These are phyloP conservation scores for Pezicula neosporulosa DNA, from an alignment of 2,329 filamentous ascomycete genomes.

Conservation along the genomic window DNA sequence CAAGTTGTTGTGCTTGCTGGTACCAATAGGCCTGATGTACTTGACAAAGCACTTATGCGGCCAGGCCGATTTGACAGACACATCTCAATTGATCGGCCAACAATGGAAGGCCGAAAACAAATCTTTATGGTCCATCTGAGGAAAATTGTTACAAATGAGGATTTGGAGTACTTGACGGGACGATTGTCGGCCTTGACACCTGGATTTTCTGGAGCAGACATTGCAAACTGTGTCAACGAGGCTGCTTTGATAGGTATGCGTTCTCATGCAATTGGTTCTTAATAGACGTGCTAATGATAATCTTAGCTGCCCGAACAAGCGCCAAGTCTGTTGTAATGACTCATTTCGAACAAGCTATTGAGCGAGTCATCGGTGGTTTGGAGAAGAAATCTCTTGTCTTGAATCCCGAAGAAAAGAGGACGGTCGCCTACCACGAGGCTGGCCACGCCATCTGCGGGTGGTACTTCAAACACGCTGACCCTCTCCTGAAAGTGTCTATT, in stretches of 20 bases:
- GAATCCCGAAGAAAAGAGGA: conserved; percentile 89
- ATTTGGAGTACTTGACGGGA: conserved; percentile 82
- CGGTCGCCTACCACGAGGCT: conserved; percentile 96
- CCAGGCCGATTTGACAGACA: conserved; percentile 96
- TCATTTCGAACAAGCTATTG: conserved; percentile 96
- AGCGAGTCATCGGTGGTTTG: conserved; percentile 91
- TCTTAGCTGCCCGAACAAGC: conserved; percentile 73
- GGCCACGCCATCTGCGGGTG: conserved; percentile 98
- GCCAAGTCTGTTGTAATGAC: conserved; percentile 79
- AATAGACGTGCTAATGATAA: conserved; percentile 35
- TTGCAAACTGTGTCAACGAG: conserved; percentile 98
- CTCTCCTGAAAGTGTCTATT: conserved; percentile 96
- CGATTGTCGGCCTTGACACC: conserved; percentile 89
- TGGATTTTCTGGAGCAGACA: conserved; percentile 95
- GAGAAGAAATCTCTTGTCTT: conserved; percentile 97
- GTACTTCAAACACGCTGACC: conserved; percentile 96
- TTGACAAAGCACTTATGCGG: conserved; percentile 94
- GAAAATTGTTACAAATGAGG: conserved; percentile 91
- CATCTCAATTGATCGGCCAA: conserved; percentile 90
- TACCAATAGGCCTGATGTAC: conserved; percentile 91
- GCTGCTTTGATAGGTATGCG: conserved; percentile 86
- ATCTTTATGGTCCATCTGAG: conserved; percentile 94
- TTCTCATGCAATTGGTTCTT: background rate
- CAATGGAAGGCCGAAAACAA: conserved; percentile 93
- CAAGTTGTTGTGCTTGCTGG: conserved; percentile 96